These are phyloP conservation scores for Pyrus hybrid DNA, from an alignment of 331 rosid species.

Conservation along the genomic window DNA sequence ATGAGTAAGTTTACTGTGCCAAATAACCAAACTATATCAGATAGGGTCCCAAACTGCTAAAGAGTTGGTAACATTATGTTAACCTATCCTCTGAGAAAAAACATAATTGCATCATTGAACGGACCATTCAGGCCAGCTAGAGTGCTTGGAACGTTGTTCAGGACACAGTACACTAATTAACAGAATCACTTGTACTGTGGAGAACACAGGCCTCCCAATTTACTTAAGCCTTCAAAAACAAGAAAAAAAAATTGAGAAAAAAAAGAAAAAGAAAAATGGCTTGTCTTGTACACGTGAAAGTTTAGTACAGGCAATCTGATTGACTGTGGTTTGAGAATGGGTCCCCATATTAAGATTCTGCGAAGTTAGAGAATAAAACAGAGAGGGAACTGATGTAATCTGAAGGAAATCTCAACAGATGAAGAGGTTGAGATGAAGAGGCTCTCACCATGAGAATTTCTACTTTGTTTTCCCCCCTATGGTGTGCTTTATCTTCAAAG, in stretches of 20 bases:
- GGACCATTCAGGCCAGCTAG: constrained; percentile 27
- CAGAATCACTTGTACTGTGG: constrained; percentile 5
- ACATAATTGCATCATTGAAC: constrained; percentile 18
- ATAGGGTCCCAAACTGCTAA: neutral
- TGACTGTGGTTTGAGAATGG: constrained; percentile 17
- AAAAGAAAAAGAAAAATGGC: neutral
- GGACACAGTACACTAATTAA: constrained; percentile 24
- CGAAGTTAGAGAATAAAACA: constrained; percentile 24
- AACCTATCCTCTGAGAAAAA: neutral
- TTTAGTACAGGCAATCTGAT: constrained; percentile 12
- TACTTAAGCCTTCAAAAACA: neutral
- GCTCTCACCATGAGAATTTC: constrained; percentile 7
- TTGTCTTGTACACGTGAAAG: constrained; percentile 30
- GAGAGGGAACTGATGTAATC: constrained; percentile 19
- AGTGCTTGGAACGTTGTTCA: constrained; percentile 38
- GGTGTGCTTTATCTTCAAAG: constrained; percentile 23
- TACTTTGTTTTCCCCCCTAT: neutral
- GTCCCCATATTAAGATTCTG: constrained; percentile 18
- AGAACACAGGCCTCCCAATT: constrained; percentile 3
- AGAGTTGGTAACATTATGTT: constrained; percentile 6
- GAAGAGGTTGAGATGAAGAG: constrained; percentile 15
- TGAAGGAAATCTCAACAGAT: constrained; percentile 21
- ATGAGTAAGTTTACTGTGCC: neutral
- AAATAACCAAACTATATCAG: neutral
- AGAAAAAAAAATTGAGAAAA: neutral